Base-by-base conservation (phyloP, 495 filamentous ascomycete genomes). In the Letharia lupina region DNA sequence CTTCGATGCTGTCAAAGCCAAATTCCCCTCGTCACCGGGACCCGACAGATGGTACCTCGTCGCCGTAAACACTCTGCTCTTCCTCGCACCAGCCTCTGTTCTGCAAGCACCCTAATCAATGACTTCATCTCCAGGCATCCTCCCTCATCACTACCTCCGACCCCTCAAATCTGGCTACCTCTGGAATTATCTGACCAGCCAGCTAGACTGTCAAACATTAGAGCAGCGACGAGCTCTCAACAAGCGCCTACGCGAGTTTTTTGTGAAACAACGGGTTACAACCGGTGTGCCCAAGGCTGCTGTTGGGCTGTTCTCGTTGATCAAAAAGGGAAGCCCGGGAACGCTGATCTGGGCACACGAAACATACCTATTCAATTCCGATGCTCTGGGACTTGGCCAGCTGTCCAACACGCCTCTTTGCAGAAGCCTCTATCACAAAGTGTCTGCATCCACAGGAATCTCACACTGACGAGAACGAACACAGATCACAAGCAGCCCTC, bases 231-330 rank as follows among this genome's bases (percentile, higher is more conserved):
- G 33, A 35, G 61, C 42, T 20, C 45, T 62, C 11, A 62, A 50
- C 61, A 62, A 50, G 10, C 42, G 41, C 23, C n/a, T 50, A 31
- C 61, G 42, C 20, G 41, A 50, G n/a, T 47, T 62, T 28, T 7
- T 50, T 0, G 40, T 50, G 61, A 50, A 62, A 42, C 23, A 62
- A 12, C 50, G 61, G 61, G 42, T 50, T 11, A 62, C 61, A 4
- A 44, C 50, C 13, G 61, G 42, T 10, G 61, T 42, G 33, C 61
- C 61, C 9, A 44, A 62, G 20, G n/a, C 33, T 39, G 47, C 61
- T 37, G 39, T 28, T 28, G 45, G 18, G 7, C 18, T 54, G 28
- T 54, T 63, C 61, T 7, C 23, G 20, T n/a, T 35, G n/a, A 63
- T 63, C 61, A 52, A 23, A 39, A 23, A 5, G 28, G 40, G 23